Percentiles rank a stretch among this genome's conserved stretches.
Evolutionary conservation across 805 yeast species (phyloP).

Genomic region (Lipomyces starkeyi): DNA sequence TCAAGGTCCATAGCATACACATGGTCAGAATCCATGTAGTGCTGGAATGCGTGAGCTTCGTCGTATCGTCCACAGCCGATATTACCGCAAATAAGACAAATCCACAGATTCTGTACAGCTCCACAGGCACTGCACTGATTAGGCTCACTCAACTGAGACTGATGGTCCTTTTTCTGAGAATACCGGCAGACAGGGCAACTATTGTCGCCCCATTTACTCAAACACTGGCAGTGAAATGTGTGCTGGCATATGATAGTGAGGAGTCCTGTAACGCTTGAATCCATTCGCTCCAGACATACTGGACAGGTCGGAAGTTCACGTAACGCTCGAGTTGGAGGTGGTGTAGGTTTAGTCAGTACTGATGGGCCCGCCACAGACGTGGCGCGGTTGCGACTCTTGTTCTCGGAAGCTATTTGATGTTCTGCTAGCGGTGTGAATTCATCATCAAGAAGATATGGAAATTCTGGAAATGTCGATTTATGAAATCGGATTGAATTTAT

Average conservation of each 20-base stretch:
- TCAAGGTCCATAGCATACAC: constrained; percentile 88
- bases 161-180: constrained; percentile 52
- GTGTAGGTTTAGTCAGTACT: constrained; percentile 31
- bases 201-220: constrained; percentile 80
- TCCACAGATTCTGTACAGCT: constrained; percentile 73
- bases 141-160: constrained; percentile 24
- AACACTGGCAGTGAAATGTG: constrained; percentile 87
- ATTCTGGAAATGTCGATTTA: constrained; percentile 45
- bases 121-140: constrained; percentile 62
- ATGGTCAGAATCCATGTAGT: constrained; percentile 76
- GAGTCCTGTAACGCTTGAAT: constrained; percentile 76
- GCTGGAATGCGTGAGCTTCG: constrained; percentile 82
- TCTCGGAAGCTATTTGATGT: constrained; percentile 25
- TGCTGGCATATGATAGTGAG: constrained; percentile 91
- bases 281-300: constrained; percentile 89
- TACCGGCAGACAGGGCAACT: constrained; percentile 91
- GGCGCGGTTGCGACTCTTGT: constrained; percentile 18
- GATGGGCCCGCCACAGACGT: constrained; percentile 14
- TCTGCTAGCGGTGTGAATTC: constrained; percentile 61
- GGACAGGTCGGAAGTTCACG: constrained; percentile 90
- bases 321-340: constrained; percentile 43
- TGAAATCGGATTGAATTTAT: constrained; percentile 64
- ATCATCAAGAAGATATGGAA: constrained; percentile 74
- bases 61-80: constrained; percentile 93
- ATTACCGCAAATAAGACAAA: constrained; percentile 87